A percentile compares a stretch with the other conserved stretches of the same genome.
phyloP scores from a whole-genome alignment of 768 basidiomycete species.

The Hortiboletus campestris region DNA sequence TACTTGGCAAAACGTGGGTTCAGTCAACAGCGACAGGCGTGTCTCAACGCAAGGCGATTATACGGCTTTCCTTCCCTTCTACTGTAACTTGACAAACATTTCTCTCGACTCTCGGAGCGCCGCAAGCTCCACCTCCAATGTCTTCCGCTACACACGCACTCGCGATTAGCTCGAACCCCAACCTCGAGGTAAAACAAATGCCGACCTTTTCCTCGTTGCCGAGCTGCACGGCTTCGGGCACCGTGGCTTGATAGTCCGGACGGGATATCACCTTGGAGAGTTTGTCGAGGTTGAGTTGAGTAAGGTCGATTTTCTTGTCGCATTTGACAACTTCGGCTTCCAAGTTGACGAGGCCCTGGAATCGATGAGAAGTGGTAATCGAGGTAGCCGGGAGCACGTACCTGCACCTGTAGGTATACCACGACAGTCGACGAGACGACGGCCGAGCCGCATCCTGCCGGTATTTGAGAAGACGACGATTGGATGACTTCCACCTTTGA shows the following conservation, averaged over 20 bases:
- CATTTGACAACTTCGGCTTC: conserved; percentile 86
- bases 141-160: conserved; percentile 12
- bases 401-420: conserved; percentile 83
- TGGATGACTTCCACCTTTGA: conserved; percentile 70
- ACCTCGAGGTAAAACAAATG: neutral
- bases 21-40: too few relatives aligned
- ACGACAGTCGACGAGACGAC: conserved; percentile 74
- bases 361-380: neutral
- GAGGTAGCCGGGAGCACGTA: conserved; percentile 25
- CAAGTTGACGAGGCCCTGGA: conserved; percentile 85
- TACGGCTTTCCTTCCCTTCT: neutral
- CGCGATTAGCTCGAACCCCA: neutral
- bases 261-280: conserved; percentile 68
- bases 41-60: too few relatives aligned
- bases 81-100: conserved; percentile 73
- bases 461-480: conserved; percentile 58
- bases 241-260: conserved; percentile 74
- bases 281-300: conserved; percentile 70
- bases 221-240: conserved; percentile 73
- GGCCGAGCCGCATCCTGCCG: conserved; percentile 76
- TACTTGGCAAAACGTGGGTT: too few relatives aligned
- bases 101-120: conserved; percentile 68
- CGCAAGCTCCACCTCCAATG: conserved; percentile 75
- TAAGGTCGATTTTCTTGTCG: conserved; percentile 84
- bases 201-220: conserved; percentile 80